These are phyloP conservation scores for Candida neerlandica DNA, from an alignment of 1,139 yeast genomes.

Conservation along the genomic window DNA sequence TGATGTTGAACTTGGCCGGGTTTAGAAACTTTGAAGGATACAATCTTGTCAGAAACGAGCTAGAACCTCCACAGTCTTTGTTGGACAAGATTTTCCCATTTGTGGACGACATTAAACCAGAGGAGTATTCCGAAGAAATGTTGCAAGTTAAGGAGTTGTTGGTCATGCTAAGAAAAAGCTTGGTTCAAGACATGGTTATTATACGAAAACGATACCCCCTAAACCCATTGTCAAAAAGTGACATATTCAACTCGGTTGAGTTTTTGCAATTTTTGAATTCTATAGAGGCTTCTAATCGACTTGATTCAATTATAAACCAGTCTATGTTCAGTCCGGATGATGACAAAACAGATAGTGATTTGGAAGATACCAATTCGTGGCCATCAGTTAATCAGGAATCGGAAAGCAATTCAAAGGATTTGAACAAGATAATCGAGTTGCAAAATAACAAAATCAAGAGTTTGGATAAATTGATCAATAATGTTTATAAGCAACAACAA, in stretches of 20 bases:
- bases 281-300: slow-evolving; percentile 17
- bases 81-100: slow-evolving; percentile 35
- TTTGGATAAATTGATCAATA: slow-evolving; percentile 22
- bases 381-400: slow-evolving; percentile 8
- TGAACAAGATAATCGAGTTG: slow-evolving; percentile 17
- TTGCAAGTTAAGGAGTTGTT: slow-evolving; percentile 24
- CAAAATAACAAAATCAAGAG: slow-evolving; percentile 17
- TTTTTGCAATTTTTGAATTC: slow-evolving; percentile 25
- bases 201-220: slow-evolving; percentile 27
- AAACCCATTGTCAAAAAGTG: slow-evolving; percentile 30
- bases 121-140: slow-evolving; percentile 13
- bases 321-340: slow-evolving; percentile 13
- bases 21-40: slow-evolving; percentile 24
- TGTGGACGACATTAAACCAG: slow-evolving; percentile 13
- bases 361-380: slow-evolving; percentile 12
- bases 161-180: slow-evolving; percentile 24
- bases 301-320: slow-evolving; percentile 11
- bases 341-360: slow-evolving; percentile 11
- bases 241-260: slow-evolving; percentile 26
- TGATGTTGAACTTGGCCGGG: slow-evolving; percentile 28
- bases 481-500: slow-evolving; percentile 20
- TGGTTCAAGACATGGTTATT: slow-evolving; percentile 40
- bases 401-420: slow-evolving; percentile 9
- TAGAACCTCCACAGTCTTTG: slow-evolving; percentile 33
- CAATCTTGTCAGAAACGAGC: slow-evolving; percentile 21